phyloP scores from a whole-genome alignment of 306 rosid genomes.

The Hippophae tibetana region DNA sequence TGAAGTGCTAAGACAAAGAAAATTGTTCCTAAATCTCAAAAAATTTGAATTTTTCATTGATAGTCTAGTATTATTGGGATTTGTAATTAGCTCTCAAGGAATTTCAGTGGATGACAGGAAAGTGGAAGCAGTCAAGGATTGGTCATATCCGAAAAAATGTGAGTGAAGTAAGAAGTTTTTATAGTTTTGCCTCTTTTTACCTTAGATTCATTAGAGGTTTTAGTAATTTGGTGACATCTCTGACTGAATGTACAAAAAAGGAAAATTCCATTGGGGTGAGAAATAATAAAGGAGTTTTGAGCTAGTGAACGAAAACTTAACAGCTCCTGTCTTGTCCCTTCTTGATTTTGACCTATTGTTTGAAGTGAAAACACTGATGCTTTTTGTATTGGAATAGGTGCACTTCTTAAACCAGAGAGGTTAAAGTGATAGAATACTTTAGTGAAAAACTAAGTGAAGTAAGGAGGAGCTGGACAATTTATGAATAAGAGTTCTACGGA shows the following conservation, averaged over 20 bases:
- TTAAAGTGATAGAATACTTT: not conserved
- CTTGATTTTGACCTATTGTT: not conserved
- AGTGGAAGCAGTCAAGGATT: not conserved
- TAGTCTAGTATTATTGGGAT: not conserved
- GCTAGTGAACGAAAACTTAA: no score
- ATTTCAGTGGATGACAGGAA: not conserved
- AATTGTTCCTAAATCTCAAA: not conserved
- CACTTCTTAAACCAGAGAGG: not conserved
- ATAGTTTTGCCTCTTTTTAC: no score
- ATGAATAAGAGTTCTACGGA: not conserved
- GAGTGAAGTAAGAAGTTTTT: no score
- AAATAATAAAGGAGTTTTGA: not conserved
- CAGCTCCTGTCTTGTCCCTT: not conserved
- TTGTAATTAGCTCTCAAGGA: not conserved
- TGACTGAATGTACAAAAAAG: not conserved
- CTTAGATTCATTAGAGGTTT: no score
- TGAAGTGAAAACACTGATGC: not conserved
- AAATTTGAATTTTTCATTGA: not conserved
- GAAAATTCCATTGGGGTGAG: not conserved
- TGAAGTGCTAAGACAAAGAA: not conserved
- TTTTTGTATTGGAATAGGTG: not conserved
- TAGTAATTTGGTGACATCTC: not conserved
- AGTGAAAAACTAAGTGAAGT: not conserved
- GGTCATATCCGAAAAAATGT: not conserved
- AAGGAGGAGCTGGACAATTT: not conserved